These are phyloP conservation scores for Parmelia sp. DNA, from an alignment of 495 filamentous ascomycete species.

Conservation along the genomic window DNA sequence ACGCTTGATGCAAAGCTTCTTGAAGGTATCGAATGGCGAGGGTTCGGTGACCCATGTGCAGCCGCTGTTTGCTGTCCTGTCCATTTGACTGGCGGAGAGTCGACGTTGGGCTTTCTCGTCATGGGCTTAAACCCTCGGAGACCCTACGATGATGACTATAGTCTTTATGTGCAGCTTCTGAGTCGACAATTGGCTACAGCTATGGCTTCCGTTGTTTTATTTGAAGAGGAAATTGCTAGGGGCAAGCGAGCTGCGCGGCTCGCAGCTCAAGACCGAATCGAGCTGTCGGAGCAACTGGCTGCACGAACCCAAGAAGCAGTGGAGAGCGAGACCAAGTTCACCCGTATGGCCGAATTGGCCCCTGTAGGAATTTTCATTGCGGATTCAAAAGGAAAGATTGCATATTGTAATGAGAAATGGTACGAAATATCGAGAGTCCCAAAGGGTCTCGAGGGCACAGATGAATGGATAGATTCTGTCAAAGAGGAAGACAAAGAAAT, in stretches of 20 bases:
- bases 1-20: conserved; percentile 53
- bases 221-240: conserved; percentile 65
- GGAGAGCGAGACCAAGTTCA: conserved; percentile 64
- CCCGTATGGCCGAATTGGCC: conserved; percentile 65
- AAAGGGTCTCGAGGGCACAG: conserved; percentile 40
- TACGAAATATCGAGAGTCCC: conserved; percentile 58
- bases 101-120: conserved; percentile 60
- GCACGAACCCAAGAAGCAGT: conserved; percentile 59
- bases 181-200: conserved; percentile 63
- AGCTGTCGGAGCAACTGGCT: conserved; percentile 60
- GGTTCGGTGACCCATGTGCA: conserved; percentile 56
- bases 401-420: conserved; percentile 70
- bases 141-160: conserved; percentile 64
- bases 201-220: conserved; percentile 63
- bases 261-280: conserved; percentile 39
- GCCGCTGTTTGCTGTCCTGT: conserved; percentile 58
- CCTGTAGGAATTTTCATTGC: conserved; percentile 70
- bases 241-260: conserved; percentile 59
- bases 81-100: conserved; percentile 56
- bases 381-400: conserved; percentile 52
- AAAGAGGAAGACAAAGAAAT: conserved; percentile 52
- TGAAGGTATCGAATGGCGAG: conserved; percentile 55
- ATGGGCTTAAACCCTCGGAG: conserved; percentile 63
- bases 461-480: conserved; percentile 61
- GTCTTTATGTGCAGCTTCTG: conserved; percentile 62